Percentiles rank a stretch among this genome's conserved stretches.
Conservation (phyloP, 73 alveolate species). For the Durusdinium trenchii region DNA sequence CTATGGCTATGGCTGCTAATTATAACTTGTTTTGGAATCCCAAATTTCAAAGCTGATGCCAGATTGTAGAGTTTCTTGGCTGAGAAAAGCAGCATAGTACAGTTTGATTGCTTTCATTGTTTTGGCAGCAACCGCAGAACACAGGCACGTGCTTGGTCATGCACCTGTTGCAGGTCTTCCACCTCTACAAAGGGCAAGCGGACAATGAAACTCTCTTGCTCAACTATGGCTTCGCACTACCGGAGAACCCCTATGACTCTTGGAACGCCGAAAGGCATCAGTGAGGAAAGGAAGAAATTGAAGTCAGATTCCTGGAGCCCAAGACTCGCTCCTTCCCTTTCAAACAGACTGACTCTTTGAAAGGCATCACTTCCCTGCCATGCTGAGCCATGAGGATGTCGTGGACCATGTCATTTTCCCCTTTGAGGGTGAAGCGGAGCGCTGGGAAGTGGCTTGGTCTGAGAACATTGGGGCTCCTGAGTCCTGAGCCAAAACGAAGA, state of each 20-base stretch:
- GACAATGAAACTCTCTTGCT: slow-evolving; percentile 48
- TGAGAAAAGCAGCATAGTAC: background rate
- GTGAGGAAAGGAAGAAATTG: background rate
- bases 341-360: background rate
- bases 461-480: no score
- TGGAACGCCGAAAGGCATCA: background rate
- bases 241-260: slow-evolving; percentile 29
- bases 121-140: no score
- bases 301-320: background rate
- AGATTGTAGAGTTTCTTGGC: background rate
- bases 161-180: background rate
- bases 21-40: no score
- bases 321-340: background rate
- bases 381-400: background rate
- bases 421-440: background rate
- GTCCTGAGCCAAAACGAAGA: no score
- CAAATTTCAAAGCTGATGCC: no score
- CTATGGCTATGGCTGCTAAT: no score
- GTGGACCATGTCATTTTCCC: background rate
- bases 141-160: background rate
- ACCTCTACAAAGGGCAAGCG: slow-evolving; percentile 25
- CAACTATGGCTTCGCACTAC: slow-evolving; percentile 24
- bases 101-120: no score
- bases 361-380: background rate
- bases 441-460: background rate